These are phyloP conservation scores for Sclerotinia spermophila DNA, from an alignment of 2,329 filamentous ascomycete species.

Conservation along the genomic window DNA sequence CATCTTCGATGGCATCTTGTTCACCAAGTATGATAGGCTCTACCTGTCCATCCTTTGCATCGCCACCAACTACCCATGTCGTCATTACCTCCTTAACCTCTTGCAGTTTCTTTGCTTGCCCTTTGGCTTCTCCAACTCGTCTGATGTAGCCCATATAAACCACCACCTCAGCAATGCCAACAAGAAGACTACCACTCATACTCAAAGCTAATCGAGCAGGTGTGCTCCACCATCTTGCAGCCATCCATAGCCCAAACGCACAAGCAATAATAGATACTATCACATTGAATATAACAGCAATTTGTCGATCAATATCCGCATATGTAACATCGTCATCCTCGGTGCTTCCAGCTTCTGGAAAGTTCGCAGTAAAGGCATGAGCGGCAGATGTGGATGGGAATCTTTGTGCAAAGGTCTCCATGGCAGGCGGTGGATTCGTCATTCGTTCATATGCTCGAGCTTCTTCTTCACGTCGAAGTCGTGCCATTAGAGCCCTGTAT, in stretches of 20 bases:
- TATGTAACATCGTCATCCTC: conserved; percentile 64
- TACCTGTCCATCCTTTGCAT: conserved; percentile 32
- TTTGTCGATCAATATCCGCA: conserved; percentile 72
- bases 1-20: conserved; percentile 7
- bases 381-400: conserved; percentile 52
- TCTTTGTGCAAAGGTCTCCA: conserved; percentile 57
- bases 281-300: conserved; percentile 85
- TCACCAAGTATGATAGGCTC: not conserved
- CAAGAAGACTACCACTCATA: conserved; percentile 64
- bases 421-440: conserved; percentile 55
- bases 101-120: conserved; percentile 54
- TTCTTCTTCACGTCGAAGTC: conserved; percentile 79
- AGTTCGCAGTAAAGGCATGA: conserved; percentile 51
- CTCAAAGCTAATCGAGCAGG: conserved; percentile 67
- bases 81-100: conserved; percentile 68
- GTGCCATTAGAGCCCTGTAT: conserved; percentile 84
- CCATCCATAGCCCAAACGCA: conserved; percentile 73
- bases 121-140: conserved; percentile 65
- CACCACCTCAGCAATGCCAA: conserved; percentile 72
- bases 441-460: conserved; percentile 77
- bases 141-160: conserved; percentile 74
- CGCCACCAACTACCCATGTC: conserved; percentile 62
- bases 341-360: conserved; percentile 40
- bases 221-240: conserved; percentile 70
- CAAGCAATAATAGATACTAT: conserved; percentile 80